Percentiles rank a stretch among this genome's conserved stretches.
Conservation (phyloP, 306 rosid genomes). For the Gastrolobium bilobum region DNA sequence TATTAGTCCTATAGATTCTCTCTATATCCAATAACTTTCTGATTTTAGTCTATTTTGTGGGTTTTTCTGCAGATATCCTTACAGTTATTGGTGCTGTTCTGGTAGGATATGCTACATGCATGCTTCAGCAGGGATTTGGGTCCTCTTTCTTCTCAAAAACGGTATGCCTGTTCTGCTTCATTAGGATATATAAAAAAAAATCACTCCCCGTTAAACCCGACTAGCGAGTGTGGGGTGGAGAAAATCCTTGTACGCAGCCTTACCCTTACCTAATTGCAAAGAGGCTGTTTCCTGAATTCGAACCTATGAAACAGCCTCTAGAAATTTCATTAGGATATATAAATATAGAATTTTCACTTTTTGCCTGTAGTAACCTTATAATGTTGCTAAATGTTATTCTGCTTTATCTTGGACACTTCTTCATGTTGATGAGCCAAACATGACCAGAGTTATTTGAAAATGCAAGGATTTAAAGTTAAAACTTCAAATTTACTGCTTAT, state of each 20-base stretch:
- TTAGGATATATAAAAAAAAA: slow-evolving; percentile 18
- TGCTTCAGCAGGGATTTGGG: slow-evolving; percentile 90
- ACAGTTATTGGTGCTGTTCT: slow-evolving; percentile 88
- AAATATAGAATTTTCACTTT: slow-evolving; percentile 29
- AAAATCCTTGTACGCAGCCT: too few relatives aligned
- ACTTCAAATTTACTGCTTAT: slow-evolving; percentile 16
- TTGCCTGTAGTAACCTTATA: slow-evolving; percentile 9
- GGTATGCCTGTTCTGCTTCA: slow-evolving; percentile 55
- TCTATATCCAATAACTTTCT: slow-evolving; percentile 4
- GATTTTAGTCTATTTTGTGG: slow-evolving; percentile 24
- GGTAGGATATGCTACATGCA: slow-evolving; percentile 87
- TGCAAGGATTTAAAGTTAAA: background rate
- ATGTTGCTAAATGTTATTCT: background rate
- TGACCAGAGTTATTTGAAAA: slow-evolving; percentile 22
- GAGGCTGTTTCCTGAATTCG: too few relatives aligned
- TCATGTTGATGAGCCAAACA: background rate
- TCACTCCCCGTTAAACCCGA: too few relatives aligned
- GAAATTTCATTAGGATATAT: slow-evolving; percentile 28
- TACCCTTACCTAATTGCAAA: too few relatives aligned
- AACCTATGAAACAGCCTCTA: too few relatives aligned
- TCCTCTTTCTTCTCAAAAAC: slow-evolving; percentile 65
- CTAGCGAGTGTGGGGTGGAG: too few relatives aligned
- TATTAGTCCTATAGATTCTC: slow-evolving; percentile 7
- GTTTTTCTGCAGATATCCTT: slow-evolving; percentile 80
- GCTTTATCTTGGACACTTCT: background rate